Base-by-base conservation (phyloP, 2,329 filamentous ascomycete species). In the Fusarium anthophilum region DNA sequence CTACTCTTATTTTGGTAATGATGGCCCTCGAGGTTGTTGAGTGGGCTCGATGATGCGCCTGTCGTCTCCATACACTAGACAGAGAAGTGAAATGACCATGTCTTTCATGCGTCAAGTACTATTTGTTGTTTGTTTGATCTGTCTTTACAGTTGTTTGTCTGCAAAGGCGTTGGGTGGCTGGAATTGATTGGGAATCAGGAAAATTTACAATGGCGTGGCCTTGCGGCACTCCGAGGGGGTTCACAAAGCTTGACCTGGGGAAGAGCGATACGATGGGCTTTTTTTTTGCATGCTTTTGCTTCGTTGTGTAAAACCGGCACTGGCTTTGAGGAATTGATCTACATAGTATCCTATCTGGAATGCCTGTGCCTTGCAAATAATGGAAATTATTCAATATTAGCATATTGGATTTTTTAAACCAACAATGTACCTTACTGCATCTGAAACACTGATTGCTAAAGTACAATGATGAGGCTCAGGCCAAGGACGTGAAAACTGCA, bases 1-100 rank as follows among this genome's bases (percentile, higher is more conserved):
- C 94, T 44, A 99, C 96, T 4, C 88, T 99, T 47, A 80, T 97
- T 41, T 88, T 98, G 48, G 96, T 99, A 62, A 93, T 98, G 90
- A 90, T 93, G 80, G 96, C 96, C 26, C 87, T 99, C 56, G 95
- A 98, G 82, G 95, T 96, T 5, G 91, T 98, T 10, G 93, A 97
- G 80, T 98, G 96, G 96, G 93, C 95, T 10, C 81, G 72, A 20
- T 78, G 79, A 79, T 69, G 15, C 20, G 10, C 22, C 22, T 53
- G 18, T 17, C 37, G 24, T 22, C 30, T 32, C 13, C 9, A 39
- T 53, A n/a, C 39, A 35, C 32, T 45, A 41, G 48, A 45, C 26
- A 20, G 48, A 60, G 41, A 47, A 63, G 48, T 48, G 48, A 50
- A 58, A 37, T 35, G 50, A 55, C 11, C 38, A 53, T 38, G 17